Conservation (phyloP, 306 rosid species). For the Acacia crassicarpa region DNA sequence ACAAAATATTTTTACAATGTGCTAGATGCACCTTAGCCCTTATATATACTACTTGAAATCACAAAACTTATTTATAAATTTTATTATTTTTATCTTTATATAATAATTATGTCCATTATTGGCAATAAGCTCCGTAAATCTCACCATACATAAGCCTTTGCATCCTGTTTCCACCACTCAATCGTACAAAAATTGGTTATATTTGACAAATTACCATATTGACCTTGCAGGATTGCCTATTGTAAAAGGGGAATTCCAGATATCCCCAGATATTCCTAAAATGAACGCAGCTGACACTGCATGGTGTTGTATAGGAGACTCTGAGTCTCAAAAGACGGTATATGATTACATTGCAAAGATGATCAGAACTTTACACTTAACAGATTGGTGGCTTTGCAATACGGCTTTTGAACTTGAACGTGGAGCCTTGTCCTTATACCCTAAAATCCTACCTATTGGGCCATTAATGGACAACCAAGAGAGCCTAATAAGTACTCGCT, state of each 20-base stretch:
- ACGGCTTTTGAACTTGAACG: slow-evolving; percentile 32
- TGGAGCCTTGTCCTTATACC: slow-evolving; percentile 23
- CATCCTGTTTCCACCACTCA: background rate
- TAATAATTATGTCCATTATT: no score
- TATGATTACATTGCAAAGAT: slow-evolving; percentile 2
- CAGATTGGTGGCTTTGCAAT: slow-evolving; percentile 45
- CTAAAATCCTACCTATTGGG: slow-evolving; percentile 38
- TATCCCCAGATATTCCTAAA: slow-evolving; percentile 31
- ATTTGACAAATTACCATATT: no score
- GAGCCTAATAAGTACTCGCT: background rate
- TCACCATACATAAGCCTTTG: no score
- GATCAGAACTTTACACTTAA: background rate
- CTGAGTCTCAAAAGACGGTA: background rate
- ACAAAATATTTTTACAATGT: no score
- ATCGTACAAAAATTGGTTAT: background rate
- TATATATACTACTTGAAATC: no score
- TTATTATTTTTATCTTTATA: no score
- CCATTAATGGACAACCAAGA: slow-evolving; percentile 28
- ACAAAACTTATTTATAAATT: no score
- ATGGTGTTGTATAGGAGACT: slow-evolving; percentile 26
- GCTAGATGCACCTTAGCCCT: no score
- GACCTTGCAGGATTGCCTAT: slow-evolving; percentile 29
- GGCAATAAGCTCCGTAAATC: no score
- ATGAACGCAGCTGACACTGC: slow-evolving; percentile 12
- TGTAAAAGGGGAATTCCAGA: slow-evolving; percentile 19